These are phyloP conservation scores for Cyclotella choctawhatcheeana DNA, from an alignment of 108 stramenopile genomes.

Conservation along the genomic window DNA sequence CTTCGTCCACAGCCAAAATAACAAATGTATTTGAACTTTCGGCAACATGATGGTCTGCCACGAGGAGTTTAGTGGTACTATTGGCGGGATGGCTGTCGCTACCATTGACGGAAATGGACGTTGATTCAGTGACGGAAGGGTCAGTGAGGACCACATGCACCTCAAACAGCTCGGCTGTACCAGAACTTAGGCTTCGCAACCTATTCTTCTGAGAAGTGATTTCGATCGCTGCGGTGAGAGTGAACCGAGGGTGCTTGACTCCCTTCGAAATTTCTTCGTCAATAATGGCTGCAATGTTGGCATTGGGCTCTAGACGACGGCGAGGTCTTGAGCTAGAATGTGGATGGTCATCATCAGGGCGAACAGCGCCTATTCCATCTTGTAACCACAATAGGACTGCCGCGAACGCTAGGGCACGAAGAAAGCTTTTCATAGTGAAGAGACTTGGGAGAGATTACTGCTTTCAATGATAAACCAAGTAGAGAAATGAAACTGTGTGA, in stretches of 20 bases:
- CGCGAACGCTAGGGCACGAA: too few species aligned
- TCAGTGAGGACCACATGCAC: not conserved
- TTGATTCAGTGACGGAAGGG: not conserved
- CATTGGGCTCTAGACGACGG: not conserved
- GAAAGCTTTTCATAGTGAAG: too few species aligned
- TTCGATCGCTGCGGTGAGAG: not conserved
- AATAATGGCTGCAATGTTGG: not conserved
- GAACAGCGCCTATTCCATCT: too few species aligned
- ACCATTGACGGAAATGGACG: not conserved
- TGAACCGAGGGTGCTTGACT: constrained; percentile 9
- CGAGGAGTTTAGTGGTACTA: not conserved
- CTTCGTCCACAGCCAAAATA: not conserved
- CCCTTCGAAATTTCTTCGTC: not conserved
- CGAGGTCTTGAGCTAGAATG: too few species aligned
- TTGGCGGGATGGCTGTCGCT: not conserved
- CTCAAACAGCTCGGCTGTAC: not conserved
- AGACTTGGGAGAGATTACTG: too few species aligned
- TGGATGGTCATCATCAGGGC: too few species aligned
- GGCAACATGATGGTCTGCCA: not conserved
- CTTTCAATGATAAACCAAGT: too few species aligned
- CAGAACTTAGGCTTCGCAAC: too few species aligned
- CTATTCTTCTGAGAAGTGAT: too few species aligned
- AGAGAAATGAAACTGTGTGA: too few species aligned
- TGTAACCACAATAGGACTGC: too few species aligned
- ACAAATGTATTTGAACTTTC: not conserved